A percentile compares a stretch with the other conserved stretches of the same genome.
Conservation (phyloP, 2,329 filamentous ascomycete species). For the Colletotrichum eremochloae region DNA sequence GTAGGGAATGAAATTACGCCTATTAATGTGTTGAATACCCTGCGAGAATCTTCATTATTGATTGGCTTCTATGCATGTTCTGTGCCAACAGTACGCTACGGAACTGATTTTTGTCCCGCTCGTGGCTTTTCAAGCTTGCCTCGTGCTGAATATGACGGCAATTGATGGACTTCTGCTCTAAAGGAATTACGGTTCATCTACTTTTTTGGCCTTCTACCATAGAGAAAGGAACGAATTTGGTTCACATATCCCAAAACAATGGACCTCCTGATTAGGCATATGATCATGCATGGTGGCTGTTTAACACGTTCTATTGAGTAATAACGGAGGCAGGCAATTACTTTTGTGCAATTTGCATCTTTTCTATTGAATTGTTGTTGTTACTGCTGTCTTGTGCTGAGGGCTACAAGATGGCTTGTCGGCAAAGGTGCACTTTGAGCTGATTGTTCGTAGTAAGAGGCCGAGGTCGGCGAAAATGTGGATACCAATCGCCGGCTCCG, state of each 20-base stretch:
- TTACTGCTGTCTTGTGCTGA: not conserved
- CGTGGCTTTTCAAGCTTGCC: not conserved
- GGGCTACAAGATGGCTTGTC: not conserved
- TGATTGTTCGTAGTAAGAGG: conserved; percentile 1
- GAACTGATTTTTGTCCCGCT: not conserved
- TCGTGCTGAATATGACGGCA: too few relatives aligned
- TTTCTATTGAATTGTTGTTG: not conserved
- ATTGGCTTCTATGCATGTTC: not conserved
- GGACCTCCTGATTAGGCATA: not conserved
- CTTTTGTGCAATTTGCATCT: not conserved
- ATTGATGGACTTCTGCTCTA: not conserved
- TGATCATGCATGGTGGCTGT: not conserved
- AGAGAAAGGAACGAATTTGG: too few relatives aligned
- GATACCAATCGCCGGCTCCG: conserved; percentile 4
- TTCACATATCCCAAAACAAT: not conserved
- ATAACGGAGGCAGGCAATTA: too few relatives aligned
- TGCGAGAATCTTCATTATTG: too few relatives aligned
- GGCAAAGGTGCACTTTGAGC: too few relatives aligned
- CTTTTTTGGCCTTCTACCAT: not conserved
- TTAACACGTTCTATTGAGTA: too few relatives aligned
- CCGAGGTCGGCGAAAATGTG: conserved; percentile 26
- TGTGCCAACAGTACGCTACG: not conserved
- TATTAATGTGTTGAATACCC: not conserved
- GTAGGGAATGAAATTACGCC: too few relatives aligned
- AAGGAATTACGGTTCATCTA: fast-evolving